Evolutionary conservation across 306 rosid genomes (phyloP), one percentile per base, ranked within the genome.

Genomic region (Erythrophleum fordii): DNA sequence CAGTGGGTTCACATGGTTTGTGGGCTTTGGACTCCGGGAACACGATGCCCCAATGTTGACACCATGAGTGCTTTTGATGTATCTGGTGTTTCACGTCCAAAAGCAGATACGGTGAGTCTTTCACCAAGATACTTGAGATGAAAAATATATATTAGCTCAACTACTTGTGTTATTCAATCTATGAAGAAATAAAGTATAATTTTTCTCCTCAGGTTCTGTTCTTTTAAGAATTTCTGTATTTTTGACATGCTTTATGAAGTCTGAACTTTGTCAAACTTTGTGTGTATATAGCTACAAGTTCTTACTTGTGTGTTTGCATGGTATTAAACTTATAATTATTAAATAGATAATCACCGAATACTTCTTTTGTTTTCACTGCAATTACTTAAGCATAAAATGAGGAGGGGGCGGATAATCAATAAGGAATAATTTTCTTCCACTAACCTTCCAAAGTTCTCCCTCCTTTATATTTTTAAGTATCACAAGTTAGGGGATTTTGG

Each of bases 1-100:
- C 94, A 91, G 84, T 91, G 94, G 94, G 82, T 91, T 83, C 94
- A 91, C 79, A 85, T 88, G 91, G 94, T 91, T 80, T 91, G 94
- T 87, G 94, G 92, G 74, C 94, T 91, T 79, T 91, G 94, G 94
- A 91, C 94, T 85, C 91, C 94, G 42, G 85, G 84, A 83, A 88
- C 94, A 74, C 83, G 94, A 72, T 91, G 94, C 85, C 94, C 91
- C 3, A 88, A 88, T 77, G 91, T 87, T 72, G 86, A 87, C 71
- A 91, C 94, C 26, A 91, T 91, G 94, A 87, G 88, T 88, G 89
- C 94, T 87, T 87, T 91, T 85, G 92, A 91, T 82, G 94, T 91
- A 73, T 85, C 90, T 48, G 86, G 88, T 53, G 92, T 79, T 86
- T 60, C 84, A n/a, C 53, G 74, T 76, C 87, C 89, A 45, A 80